Evolutionary conservation across 108 stramenopile species (phyloP).

Genomic region (Cyclostephanos invisitatus): DNA sequence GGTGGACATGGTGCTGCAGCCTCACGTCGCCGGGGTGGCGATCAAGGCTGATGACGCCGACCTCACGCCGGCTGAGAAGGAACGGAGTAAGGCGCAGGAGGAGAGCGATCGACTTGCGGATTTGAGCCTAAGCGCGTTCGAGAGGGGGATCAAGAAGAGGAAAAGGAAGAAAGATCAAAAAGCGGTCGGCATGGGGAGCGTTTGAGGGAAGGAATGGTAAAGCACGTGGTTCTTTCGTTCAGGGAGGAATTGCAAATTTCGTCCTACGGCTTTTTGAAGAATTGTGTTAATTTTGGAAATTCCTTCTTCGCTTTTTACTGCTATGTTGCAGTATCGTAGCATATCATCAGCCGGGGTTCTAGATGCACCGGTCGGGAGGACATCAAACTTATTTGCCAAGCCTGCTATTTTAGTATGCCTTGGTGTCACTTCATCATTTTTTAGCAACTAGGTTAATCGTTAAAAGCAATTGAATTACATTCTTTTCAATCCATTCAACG

Average conservation of each 20-base stretch:
- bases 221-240: neutral
- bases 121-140: conserved; percentile 76
- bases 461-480: conserved; percentile 12
- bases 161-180: conserved; percentile 65
- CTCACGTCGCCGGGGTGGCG: conserved; percentile 85
- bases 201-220: neutral
- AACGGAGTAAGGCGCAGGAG: conserved; percentile 38
- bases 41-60: conserved; percentile 76
- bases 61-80: conserved; percentile 56
- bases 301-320: no score
- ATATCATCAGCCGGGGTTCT: no score
- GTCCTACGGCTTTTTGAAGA: no score
- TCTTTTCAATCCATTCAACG: conserved; percentile 44
- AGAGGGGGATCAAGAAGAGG: conserved; percentile 77
- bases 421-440: no score
- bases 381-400: neutral
- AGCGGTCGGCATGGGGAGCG: conserved; percentile 11
- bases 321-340: no score
- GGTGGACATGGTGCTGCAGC: conserved; percentile 76
- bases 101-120: conserved; percentile 78
- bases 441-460: no score
- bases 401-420: neutral
- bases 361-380: neutral
- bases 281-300: no score
- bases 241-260: no score